A percentile compares a stretch with the other conserved stretches of the same genome.
Conservation (phyloP, 768 basidiomycete genomes). For the Porpolomopsis calyptriformis region DNA sequence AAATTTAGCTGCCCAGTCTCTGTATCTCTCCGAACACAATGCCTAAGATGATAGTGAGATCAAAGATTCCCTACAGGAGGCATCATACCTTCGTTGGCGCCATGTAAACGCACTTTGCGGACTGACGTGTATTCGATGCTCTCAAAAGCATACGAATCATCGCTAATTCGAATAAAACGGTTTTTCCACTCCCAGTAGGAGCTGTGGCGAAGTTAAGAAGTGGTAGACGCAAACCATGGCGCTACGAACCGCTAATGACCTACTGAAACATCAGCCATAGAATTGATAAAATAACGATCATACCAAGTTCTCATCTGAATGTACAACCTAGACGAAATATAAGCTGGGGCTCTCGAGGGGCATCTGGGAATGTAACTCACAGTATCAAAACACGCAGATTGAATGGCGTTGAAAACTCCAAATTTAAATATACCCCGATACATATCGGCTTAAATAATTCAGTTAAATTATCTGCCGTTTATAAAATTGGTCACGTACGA, state of each 20-base stretch:
- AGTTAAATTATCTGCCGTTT: background rate
- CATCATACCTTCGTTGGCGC: slow-evolving; percentile 74
- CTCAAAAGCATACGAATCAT: slow-evolving; percentile 64
- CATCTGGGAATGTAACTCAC: slow-evolving; percentile 30
- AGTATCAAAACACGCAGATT: slow-evolving; percentile 70
- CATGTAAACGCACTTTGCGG: slow-evolving; percentile 78
- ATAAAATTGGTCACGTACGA: slow-evolving; percentile 32
- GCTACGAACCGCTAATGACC: slow-evolving; percentile 58
- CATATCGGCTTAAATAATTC: slow-evolving; percentile 51
- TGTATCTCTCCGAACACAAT: slow-evolving; percentile 72
- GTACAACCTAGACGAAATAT: slow-evolving; percentile 30
- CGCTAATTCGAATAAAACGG: slow-evolving; percentile 85
- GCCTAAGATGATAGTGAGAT: slow-evolving; percentile 38
- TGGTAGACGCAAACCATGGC: background rate
- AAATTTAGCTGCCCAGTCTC: slow-evolving; percentile 82
- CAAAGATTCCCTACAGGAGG: background rate
- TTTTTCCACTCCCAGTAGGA: slow-evolving; percentile 95
- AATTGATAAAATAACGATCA: slow-evolving; percentile 8
- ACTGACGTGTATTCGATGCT: slow-evolving; percentile 22
- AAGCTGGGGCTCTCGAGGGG: background rate
- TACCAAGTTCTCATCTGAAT: slow-evolving; percentile 58
- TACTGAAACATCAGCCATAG: slow-evolving; percentile 20
- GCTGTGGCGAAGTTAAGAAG: slow-evolving; percentile 35
- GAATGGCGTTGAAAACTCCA: slow-evolving; percentile 83
- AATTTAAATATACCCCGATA: slow-evolving; percentile 81